phyloP scores from a whole-genome alignment of 768 basidiomycete species.

The Trichaptum fuscoviolaceum region DNA sequence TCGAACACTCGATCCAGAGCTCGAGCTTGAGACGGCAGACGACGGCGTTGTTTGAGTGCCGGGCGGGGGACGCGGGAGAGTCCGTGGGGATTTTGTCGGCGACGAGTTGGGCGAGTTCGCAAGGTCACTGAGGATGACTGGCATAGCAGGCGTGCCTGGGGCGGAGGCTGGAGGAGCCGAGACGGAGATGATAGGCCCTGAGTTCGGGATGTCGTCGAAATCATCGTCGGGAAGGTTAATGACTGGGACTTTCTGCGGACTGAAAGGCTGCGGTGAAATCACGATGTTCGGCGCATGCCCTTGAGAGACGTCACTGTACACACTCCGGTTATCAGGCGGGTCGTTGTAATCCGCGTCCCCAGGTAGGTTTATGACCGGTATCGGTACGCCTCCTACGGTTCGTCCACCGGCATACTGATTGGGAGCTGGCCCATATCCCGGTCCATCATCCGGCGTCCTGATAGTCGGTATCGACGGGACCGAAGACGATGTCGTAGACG shows the following conservation, averaged over 20 bases:
- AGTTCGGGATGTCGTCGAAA: neutral
- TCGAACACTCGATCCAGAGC: conserved; percentile 21
- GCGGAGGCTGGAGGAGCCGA: neutral
- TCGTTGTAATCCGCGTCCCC: neutral
- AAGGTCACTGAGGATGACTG: neutral
- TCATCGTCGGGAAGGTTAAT: conserved; percentile 15
- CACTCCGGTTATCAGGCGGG: neutral
- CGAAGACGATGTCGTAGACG: conserved; percentile 2
- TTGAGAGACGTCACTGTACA: neutral
- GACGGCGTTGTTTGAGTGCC: conserved; percentile 14
- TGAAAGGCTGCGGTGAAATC: neutral
- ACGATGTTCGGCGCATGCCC: neutral
- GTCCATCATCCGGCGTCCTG: neutral
- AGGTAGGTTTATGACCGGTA: neutral
- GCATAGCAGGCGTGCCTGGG: neutral
- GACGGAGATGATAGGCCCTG: neutral
- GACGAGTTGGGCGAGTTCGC: neutral
- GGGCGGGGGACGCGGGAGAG: neutral
- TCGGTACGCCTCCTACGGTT: neutral
- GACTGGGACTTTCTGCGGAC: conserved; percentile 9
- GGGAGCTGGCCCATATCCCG: neutral
- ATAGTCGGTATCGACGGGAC: neutral
- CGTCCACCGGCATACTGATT: neutral
- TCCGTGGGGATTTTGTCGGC: conserved; percentile 1
- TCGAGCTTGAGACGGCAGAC: conserved; percentile 20